Evolutionary conservation across 768 basidiomycete genomes (phyloP).

Genomic region (Candolleomyces efflorescens): DNA sequence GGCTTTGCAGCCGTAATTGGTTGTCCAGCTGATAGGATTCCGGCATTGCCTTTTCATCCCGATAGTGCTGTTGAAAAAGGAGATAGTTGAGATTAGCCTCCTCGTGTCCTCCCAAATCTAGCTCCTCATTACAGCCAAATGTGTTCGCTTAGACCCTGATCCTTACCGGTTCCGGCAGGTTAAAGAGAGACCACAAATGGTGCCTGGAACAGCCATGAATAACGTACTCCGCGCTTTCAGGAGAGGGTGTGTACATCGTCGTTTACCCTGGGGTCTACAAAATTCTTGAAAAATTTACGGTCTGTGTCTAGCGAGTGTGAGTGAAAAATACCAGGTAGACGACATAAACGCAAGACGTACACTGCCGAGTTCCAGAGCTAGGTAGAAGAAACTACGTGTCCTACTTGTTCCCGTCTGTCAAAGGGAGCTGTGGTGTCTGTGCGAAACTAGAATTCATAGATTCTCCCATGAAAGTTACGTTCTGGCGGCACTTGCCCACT

Average conservation of each 20-base stretch:
- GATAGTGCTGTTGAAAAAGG: background rate
- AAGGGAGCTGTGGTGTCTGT: no score
- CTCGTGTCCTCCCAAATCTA: no score
- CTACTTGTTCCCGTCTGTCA: no score
- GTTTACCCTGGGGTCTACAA: background rate
- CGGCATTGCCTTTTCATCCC: background rate
- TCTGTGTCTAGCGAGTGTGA: no score
- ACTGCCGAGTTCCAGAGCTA: no score
- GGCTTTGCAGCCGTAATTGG: background rate
- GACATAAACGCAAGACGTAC: no score
- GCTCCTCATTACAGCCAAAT: background rate
- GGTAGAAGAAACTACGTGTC: background rate
- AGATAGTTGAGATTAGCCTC: background rate
- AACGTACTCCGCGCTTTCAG: constrained; percentile 7
- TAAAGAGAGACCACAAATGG: constrained; percentile 2
- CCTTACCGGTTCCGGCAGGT: background rate
- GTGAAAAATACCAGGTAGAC: no score
- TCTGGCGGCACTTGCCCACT: background rate
- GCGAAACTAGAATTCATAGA: no score
- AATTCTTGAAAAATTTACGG: background rate
- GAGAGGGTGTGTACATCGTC: background rate
- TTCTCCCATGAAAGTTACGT: no score
- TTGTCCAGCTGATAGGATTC: constrained; percentile 2
- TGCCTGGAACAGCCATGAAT: constrained; percentile 9
- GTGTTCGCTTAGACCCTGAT: background rate